These are phyloP conservation scores for Bryoglossum gracile DNA, from an alignment of 495 filamentous ascomycete genomes.

Conservation along the genomic window DNA sequence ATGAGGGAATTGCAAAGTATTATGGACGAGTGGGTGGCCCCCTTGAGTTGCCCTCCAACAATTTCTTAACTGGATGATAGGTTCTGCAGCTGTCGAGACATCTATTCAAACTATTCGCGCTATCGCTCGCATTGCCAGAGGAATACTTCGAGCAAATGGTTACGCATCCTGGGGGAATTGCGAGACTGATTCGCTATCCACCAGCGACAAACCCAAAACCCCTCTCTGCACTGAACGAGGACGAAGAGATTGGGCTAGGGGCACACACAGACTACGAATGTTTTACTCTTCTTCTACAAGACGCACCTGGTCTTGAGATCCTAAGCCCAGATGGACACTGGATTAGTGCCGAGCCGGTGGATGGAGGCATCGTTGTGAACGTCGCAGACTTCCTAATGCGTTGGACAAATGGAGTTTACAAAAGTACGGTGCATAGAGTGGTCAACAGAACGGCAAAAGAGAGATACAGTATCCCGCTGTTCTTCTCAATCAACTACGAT, in stretches of 20 bases:
- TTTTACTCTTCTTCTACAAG: constrained; percentile 25
- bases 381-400: constrained; percentile 38
- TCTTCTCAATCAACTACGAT: constrained; percentile 31
- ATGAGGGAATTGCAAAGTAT: constrained; percentile 18
- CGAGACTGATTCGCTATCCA: constrained; percentile 40
- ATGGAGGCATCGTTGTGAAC: constrained; percentile 44
- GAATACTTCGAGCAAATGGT: constrained; percentile 37
- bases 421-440: constrained; percentile 40
- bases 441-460: constrained; percentile 38
- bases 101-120: constrained; percentile 38
- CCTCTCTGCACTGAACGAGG: constrained; percentile 20
- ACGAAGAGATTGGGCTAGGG: constrained; percentile 36
- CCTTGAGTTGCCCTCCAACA: not conserved
- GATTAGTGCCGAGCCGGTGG: constrained; percentile 36
- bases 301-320: constrained; percentile 43
- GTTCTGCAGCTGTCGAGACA: constrained; percentile 29
- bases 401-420: constrained; percentile 40
- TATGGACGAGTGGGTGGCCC: constrained; percentile 16
- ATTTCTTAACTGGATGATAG: constrained; percentile 1
- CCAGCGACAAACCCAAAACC: constrained; percentile 26
- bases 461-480: constrained; percentile 40
- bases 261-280: constrained; percentile 45
- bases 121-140: constrained; percentile 37
- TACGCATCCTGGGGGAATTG: constrained; percentile 36
- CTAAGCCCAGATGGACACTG: constrained; percentile 42